Conservation (phyloP, 192 early-diverging fungal genomes). For the Chytriomyces sp. region DNA sequence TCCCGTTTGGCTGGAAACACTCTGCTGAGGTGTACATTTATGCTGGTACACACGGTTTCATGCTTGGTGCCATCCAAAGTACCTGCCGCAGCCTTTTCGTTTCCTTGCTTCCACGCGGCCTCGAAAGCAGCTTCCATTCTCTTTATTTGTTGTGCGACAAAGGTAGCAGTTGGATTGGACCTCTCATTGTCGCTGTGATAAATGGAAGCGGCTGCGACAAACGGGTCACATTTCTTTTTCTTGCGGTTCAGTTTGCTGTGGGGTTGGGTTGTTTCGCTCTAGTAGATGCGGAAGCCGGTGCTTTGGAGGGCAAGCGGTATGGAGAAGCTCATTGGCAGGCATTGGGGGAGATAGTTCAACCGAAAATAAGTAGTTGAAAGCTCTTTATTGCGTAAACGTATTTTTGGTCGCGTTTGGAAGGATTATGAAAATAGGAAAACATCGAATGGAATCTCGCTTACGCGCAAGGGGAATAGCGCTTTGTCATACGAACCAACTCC, state of each 20-base stretch:
- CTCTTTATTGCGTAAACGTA: too few species aligned
- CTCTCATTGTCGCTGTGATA: slow-evolving; percentile 68
- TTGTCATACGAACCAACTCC: too few species aligned
- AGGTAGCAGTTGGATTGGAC: slow-evolving; percentile 70
- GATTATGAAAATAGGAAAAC: too few species aligned
- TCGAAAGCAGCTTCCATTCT: slow-evolving; percentile 68
- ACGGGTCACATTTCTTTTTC: slow-evolving; percentile 60
- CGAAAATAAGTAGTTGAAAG: too few species aligned
- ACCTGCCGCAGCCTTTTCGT: slow-evolving; percentile 65
- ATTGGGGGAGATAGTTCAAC: neutral
- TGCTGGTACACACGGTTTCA: slow-evolving; percentile 62
- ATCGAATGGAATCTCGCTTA: too few species aligned
- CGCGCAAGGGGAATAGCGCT: too few species aligned
- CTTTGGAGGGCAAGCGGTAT: neutral
- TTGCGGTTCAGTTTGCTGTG: slow-evolving; percentile 24
- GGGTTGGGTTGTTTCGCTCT: neutral
- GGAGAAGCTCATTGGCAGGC: neutral
- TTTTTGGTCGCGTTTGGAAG: too few species aligned
- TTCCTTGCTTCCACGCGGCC: slow-evolving; percentile 62
- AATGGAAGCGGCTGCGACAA: slow-evolving; percentile 50
- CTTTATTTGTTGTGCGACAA: slow-evolving; percentile 63
- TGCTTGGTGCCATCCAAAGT: slow-evolving; percentile 49
- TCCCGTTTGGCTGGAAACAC: slow-evolving; percentile 55
- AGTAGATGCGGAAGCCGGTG: neutral
- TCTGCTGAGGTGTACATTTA: slow-evolving; percentile 60